phyloP scores from a whole-genome alignment of 495 filamentous ascomycete genomes.

The Penicillium coffeae region DNA sequence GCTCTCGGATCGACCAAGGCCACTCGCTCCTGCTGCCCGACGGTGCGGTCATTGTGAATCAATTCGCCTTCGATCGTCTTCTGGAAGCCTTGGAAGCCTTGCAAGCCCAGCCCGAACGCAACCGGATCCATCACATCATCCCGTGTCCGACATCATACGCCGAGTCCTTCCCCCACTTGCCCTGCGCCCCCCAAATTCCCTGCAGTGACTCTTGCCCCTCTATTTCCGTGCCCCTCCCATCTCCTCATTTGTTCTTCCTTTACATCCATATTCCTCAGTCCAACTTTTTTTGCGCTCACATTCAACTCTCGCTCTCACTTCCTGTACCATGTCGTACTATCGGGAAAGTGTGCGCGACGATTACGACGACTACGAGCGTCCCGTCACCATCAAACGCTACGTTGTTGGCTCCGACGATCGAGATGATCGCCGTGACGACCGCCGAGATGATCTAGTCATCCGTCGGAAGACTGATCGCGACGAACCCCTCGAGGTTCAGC shows the following conservation, averaged over 20 bases:
- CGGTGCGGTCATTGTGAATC: not conserved
- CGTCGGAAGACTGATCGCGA: constrained; percentile 44
- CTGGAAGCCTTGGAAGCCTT: too few relatives aligned
- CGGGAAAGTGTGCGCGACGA: constrained; percentile 43
- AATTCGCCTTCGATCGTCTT: constrained; percentile 14
- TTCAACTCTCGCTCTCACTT: constrained; percentile 4
- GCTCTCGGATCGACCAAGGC: not conserved
- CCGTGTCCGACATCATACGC: constrained; percentile 10
- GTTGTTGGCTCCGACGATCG: constrained; percentile 41
- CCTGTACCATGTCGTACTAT: constrained; percentile 41
- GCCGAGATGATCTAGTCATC: constrained; percentile 48
- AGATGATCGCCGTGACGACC: constrained; percentile 39
- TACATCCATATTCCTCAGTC: too few relatives aligned
- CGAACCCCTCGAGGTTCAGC: constrained; percentile 32
- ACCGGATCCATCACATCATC: constrained; percentile 14
- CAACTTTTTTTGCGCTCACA: not conserved
- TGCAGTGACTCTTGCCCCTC: constrained; percentile 17
- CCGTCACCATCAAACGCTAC: constrained; percentile 48
- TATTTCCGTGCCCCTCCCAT: constrained; percentile 4
- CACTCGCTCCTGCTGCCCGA: not conserved
- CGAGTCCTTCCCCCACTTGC: constrained; percentile 21
- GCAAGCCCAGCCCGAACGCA: constrained; percentile 11
- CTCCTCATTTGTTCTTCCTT: constrained; percentile 3
- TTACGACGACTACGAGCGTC: constrained; percentile 45
- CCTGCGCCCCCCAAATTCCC: constrained; percentile 23